phyloP scores from a whole-genome alignment of 23 red algal species.

The Gracilariopsis chorda region DNA sequence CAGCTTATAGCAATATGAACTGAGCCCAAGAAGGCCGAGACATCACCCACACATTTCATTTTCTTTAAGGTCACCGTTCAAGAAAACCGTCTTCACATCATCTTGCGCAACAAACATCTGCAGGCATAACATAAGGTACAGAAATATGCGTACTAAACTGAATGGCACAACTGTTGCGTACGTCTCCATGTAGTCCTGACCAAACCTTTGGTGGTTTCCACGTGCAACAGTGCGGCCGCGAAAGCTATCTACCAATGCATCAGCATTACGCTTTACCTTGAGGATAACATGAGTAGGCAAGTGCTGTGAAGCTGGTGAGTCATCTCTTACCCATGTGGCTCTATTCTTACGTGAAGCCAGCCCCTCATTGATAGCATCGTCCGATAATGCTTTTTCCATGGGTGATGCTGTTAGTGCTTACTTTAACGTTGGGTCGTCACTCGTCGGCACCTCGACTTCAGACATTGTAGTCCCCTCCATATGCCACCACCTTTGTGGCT shows the following conservation, averaged over 20 bases:
- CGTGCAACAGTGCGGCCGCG: neutral
- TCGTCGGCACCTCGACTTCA: neutral
- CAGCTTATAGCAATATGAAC: conserved; percentile 8
- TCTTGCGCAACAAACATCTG: neutral
- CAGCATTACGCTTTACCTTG: neutral
- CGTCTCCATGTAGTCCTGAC: neutral
- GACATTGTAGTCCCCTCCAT: neutral
- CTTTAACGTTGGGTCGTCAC: no score
- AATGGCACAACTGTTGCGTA: neutral
- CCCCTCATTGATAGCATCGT: neutral
- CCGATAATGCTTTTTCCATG: neutral
- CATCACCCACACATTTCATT: neutral
- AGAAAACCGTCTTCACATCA: conserved; percentile 1
- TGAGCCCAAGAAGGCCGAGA: neutral
- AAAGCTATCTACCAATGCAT: neutral
- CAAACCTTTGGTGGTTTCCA: neutral
- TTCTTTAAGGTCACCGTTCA: conserved; percentile 18
- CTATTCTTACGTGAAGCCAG: neutral
- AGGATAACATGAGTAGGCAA: neutral
- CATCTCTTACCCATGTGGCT: neutral
- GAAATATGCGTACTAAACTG: neutral
- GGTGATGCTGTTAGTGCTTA: neutral
- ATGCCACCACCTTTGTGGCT: neutral
- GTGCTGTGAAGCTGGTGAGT: neutral
- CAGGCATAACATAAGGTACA: neutral